Conservation (phyloP, 208 protist genomes). For the Herpetomonas muscarum region DNA sequence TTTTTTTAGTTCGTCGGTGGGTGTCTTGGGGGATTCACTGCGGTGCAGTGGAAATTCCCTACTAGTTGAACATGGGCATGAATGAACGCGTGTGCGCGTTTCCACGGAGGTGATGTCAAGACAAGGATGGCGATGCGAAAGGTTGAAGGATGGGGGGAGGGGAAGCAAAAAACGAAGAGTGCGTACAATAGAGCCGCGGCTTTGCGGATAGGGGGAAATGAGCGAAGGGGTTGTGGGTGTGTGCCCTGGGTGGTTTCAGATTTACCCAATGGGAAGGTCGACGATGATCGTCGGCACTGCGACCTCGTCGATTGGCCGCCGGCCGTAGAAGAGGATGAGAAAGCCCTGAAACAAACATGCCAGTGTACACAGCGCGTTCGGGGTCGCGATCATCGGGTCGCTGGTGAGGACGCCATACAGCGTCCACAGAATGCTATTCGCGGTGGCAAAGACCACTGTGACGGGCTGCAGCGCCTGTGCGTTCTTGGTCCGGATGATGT, state of each 20-base stretch:
- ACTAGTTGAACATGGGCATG: too few relatives aligned
- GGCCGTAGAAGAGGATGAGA: slow-evolving; percentile 51
- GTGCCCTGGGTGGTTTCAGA: neutral
- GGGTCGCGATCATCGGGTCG: slow-evolving; percentile 45
- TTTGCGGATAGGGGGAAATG: neutral
- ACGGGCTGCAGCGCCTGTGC: slow-evolving; percentile 50
- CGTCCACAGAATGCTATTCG: slow-evolving; percentile 57
- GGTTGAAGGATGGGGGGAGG: neutral
- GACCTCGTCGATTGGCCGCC: slow-evolving; percentile 12
- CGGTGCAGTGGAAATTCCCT: too few relatives aligned
- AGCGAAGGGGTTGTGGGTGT: too few relatives aligned
- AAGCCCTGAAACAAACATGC: slow-evolving; percentile 50
- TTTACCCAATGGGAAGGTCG: slow-evolving; percentile 18
- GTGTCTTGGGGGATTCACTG: too few relatives aligned
- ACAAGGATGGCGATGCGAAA: neutral
- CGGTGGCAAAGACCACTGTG: slow-evolving; percentile 34
- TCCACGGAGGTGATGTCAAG: too few relatives aligned
- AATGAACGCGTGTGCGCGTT: too few relatives aligned
- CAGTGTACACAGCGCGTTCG: slow-evolving; percentile 43
- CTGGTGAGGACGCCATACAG: slow-evolving; percentile 41
- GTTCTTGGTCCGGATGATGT: slow-evolving; percentile 60
- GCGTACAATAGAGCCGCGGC: neutral
- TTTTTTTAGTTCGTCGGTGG: too few relatives aligned
- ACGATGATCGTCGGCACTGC: slow-evolving; percentile 14
- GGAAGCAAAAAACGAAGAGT: neutral